Percentiles rank a stretch among this genome's conserved stretches.
Evolutionary conservation across 192 early-diverging fungal genomes (phyloP).

Genomic region (Linderina pennispora): DNA sequence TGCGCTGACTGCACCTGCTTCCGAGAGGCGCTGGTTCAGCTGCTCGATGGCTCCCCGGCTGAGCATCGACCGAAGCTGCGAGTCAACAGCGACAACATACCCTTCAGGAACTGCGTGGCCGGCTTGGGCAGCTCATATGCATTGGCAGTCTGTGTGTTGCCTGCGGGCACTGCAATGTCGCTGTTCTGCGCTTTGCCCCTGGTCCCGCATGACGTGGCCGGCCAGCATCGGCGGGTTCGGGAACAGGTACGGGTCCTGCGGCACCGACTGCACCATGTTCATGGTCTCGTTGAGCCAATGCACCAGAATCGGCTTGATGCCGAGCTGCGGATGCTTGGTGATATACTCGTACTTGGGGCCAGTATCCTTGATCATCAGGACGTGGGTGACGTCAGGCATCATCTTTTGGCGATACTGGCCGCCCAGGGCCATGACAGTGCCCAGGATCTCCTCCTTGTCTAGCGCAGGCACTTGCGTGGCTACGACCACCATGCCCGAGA

Average conservation of each 20-base stretch:
- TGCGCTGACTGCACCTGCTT: conserved; percentile 29
- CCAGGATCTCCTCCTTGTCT: conserved; percentile 38
- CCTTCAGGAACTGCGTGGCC: conserved; percentile 16
- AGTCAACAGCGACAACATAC: conserved; percentile 24
- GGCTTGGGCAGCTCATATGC: conserved; percentile 38
- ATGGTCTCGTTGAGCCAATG: conserved; percentile 70
- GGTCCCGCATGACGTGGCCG: conserved; percentile 3
- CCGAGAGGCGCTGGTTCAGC: conserved; percentile 28
- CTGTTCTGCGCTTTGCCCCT: too few species aligned
- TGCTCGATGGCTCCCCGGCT: conserved; percentile 18
- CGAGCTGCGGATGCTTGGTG: conserved; percentile 37
- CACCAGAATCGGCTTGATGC: conserved; percentile 59
- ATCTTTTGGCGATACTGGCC: conserved; percentile 43
- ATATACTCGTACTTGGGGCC: conserved; percentile 45
- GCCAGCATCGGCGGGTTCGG: conserved; percentile 43
- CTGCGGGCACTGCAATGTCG: conserved; percentile 12
- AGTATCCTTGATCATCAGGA: conserved; percentile 22
- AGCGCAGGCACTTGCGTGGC: conserved; percentile 28
- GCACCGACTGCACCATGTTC: conserved; percentile 46
- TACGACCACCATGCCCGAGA: conserved; percentile 41
- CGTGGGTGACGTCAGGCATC: conserved; percentile 37
- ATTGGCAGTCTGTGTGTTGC: conserved; percentile 14
- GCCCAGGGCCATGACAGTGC: conserved; percentile 40
- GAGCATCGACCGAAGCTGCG: conserved; percentile 25
- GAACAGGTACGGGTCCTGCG: conserved; percentile 47